These are phyloP conservation scores for Withania somnifera DNA, from an alignment of 305 asterid genomes.

Conservation along the genomic window DNA sequence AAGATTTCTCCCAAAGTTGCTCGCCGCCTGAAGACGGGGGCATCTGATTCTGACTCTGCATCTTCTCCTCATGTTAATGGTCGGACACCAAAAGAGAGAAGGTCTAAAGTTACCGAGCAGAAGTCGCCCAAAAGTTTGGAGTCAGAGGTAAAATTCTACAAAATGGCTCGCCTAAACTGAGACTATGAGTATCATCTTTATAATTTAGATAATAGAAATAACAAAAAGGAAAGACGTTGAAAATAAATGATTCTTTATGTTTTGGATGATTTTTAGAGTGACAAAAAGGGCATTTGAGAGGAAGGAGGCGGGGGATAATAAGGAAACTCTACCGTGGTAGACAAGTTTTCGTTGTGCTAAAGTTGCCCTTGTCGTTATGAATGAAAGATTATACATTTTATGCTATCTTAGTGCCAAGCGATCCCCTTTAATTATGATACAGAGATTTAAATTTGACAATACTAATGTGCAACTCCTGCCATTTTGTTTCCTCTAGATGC, in stretches of 20 bases:
- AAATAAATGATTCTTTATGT: neutral
- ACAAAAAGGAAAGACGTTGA: neutral
- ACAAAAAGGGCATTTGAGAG: neutral
- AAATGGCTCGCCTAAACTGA: neutral
- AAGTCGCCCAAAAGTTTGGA: slow-evolving; percentile 46
- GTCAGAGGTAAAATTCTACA: slow-evolving; percentile 40
- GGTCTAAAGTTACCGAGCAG: slow-evolving; percentile 41
- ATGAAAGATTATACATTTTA: neutral
- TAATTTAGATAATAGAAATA: neutral
- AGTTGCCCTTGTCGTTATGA: neutral
- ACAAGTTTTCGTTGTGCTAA: neutral
- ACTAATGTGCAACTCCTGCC: neutral
- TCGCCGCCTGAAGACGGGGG: slow-evolving; percentile 47
- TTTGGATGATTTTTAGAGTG: neutral
- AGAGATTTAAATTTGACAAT: neutral
- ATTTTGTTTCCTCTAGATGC: neutral
- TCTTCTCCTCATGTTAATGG: slow-evolving; percentile 40
- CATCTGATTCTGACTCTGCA: slow-evolving; percentile 40
- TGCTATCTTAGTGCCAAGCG: neutral
- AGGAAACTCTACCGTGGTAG: neutral
- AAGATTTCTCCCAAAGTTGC: slow-evolving; percentile 54
- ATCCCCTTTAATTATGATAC: neutral
- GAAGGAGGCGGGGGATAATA: neutral
- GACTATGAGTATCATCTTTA: neutral
- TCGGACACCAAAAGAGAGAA: slow-evolving; percentile 40